Percentiles rank a stretch among this genome's conserved stretches.
phyloP scores from a whole-genome alignment of 306 rosid genomes.

The Vigna angularis region DNA sequence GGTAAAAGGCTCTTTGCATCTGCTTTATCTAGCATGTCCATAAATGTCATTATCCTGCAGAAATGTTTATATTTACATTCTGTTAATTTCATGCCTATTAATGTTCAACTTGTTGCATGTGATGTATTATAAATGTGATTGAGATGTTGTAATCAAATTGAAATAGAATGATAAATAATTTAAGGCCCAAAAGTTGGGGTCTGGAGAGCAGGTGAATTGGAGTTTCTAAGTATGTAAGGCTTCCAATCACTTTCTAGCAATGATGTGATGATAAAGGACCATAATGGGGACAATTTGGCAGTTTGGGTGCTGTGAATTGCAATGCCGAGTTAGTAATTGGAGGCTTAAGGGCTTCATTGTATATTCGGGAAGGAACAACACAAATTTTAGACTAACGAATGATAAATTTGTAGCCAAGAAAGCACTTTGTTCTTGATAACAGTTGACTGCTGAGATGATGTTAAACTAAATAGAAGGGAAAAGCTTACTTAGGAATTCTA shows the following conservation, averaged over 20 bases:
- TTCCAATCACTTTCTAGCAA: constrained; percentile 14
- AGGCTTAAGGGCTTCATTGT: constrained; percentile 26
- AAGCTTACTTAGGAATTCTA: neutral
- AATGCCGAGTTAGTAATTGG: neutral
- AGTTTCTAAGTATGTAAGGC: constrained; percentile 12
- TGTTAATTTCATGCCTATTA: constrained; percentile 9
- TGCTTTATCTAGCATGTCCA: neutral
- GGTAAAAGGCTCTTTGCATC: neutral
- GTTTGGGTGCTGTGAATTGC: constrained; percentile 9
- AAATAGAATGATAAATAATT: constrained; percentile 1
- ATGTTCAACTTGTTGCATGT: constrained; percentile 29
- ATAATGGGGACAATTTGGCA: neutral
- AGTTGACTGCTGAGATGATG: neutral
- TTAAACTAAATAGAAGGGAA: neutral
- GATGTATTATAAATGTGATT: neutral
- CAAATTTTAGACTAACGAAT: neutral
- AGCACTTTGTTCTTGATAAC: constrained; percentile 4
- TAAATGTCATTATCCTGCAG: neutral
- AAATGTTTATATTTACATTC: neutral
- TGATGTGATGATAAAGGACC: constrained; percentile 18
- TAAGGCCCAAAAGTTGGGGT: constrained; percentile 2
- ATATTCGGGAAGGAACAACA: neutral
- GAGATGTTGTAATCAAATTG: neutral
- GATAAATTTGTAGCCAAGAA: neutral
- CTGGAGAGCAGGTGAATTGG: constrained; percentile 16